These are phyloP conservation scores for Castanea mollissima DNA, from an alignment of 306 rosid genomes.

Conservation along the genomic window DNA sequence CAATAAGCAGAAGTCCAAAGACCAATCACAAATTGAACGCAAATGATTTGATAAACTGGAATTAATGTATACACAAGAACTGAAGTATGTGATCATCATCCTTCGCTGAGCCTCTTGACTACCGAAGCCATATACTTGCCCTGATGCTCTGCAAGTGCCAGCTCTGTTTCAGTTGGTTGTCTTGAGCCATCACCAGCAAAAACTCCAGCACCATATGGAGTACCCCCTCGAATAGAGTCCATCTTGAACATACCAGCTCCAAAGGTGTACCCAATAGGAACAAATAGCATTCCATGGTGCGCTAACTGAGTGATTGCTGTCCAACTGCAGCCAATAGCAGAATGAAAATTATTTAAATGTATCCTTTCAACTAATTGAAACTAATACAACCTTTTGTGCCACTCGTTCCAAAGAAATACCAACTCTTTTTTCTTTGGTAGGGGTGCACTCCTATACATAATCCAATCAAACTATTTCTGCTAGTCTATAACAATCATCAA, in stretches of 20 bases:
- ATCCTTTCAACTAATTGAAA: background rate
- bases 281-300: slow-evolving; percentile 95
- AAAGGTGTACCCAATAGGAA: slow-evolving; percentile 92
- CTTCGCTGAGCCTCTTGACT: slow-evolving; percentile 63
- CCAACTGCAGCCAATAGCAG: slow-evolving; percentile 65
- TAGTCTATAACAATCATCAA: background rate
- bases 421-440: background rate
- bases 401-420: background rate
- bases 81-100: slow-evolving; percentile 36
- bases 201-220: slow-evolving; percentile 93
- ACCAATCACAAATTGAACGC: slow-evolving; percentile 34
- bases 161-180: slow-evolving; percentile 75
- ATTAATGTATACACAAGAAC: slow-evolving; percentile 27
- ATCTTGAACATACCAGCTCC: slow-evolving; percentile 92
- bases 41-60: slow-evolving; percentile 17
- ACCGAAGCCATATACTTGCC: slow-evolving; percentile 90
- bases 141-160: slow-evolving; percentile 91
- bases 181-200: slow-evolving; percentile 93
- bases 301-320: slow-evolving; percentile 92
- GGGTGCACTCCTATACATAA: slow-evolving; percentile 5
- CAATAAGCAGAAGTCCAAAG: slow-evolving; percentile 26
- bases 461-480: slow-evolving; percentile 6
- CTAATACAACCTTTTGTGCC: background rate
- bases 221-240: slow-evolving; percentile 85
- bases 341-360: background rate